phyloP scores from a whole-genome alignment of 2,329 filamentous ascomycete species.

The Colletotrichum truncatum region DNA sequence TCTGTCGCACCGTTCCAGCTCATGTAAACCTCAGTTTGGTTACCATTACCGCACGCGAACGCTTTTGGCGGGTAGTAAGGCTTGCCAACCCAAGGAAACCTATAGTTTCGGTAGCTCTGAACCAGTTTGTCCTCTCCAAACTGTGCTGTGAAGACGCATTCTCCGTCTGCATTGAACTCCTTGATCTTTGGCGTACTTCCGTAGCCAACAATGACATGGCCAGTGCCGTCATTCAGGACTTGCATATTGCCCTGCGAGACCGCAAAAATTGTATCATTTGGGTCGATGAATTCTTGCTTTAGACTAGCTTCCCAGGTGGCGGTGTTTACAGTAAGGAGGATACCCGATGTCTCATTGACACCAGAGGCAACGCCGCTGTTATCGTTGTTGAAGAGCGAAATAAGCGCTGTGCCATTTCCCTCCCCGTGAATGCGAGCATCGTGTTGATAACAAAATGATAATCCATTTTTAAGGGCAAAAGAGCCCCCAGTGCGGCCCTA shows the following conservation, averaged over 20 bases:
- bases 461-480: constrained; percentile 34
- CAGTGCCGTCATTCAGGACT: constrained; percentile 53
- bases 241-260: constrained; percentile 62
- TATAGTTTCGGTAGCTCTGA: constrained; percentile 64
- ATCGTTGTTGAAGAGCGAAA: constrained; percentile 47
- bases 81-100: constrained; percentile 61
- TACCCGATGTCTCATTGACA: constrained; percentile 34
- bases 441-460: constrained; percentile 46
- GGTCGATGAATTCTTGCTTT: constrained; percentile 29
- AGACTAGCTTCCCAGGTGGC: constrained; percentile 41
- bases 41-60: constrained; percentile 2
- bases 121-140: constrained; percentile 51
- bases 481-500: constrained; percentile 15
- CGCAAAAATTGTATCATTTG: constrained; percentile 46
- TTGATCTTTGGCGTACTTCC: constrained; percentile 58
- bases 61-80: constrained; percentile 39
- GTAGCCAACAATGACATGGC: constrained; percentile 66
- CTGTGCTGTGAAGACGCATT: constrained; percentile 61
- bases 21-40: constrained; percentile 40
- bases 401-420: constrained; percentile 30
- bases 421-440: constrained; percentile 40
- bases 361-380: constrained; percentile 35
- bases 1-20: constrained; percentile 48
- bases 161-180: constrained; percentile 55
- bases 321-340: constrained; percentile 35